Evolutionary conservation across 2,329 filamentous ascomycete genomes (phyloP), one percentile per base, ranked within the genome.

Genomic region (Aspergillus quadricinctus): DNA sequence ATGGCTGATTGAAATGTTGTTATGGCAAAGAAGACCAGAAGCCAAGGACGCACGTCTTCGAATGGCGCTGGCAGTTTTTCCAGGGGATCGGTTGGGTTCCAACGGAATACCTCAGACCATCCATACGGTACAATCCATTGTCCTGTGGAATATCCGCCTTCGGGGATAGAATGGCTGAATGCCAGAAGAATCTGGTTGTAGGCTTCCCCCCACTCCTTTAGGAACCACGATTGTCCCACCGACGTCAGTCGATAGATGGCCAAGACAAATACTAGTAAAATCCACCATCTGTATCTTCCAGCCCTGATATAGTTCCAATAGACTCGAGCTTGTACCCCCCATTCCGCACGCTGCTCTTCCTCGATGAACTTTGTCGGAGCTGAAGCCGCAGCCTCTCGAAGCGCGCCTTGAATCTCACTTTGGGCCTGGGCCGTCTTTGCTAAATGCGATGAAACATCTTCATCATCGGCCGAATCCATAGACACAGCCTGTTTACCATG

Each of bases 221-320:
- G 80, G 48, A 94, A 92, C 82, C 90, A 93, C 1, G 84, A 86
- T 65, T 90, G 83, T 1, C 80, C 81, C 41, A 95, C 78, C 40
- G 86, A 82, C 19, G 83, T 75, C 11, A 85, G 66, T 6, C 92
- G 85, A 64, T 85, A 90, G 0, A 86, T 43, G 5, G 82, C 72
- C 57, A 92, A 84, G 11, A 86, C 76, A 1, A 83, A 35, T 3
- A 93, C 77, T 2, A 92, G 79, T 1, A 84, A 65, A 3, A 75
- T 70, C 92, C 92, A 96, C 78, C 87, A 90, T 55, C 78, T 79
- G 48, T 92, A 78, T 11, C 85, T 88, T 2, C 92, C 92, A 4
- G 91, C 90, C 71, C 86, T 88, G 74, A 96, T 86, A 63, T 96
- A 96, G 60, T 86, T 85, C 85, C 89, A 91, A 68, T 96, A 96